Evolutionary conservation across 148 eudicot genomes (phyloP), one percentile per base, ranked within the genome.

Genomic region (Cornus kousa): DNA sequence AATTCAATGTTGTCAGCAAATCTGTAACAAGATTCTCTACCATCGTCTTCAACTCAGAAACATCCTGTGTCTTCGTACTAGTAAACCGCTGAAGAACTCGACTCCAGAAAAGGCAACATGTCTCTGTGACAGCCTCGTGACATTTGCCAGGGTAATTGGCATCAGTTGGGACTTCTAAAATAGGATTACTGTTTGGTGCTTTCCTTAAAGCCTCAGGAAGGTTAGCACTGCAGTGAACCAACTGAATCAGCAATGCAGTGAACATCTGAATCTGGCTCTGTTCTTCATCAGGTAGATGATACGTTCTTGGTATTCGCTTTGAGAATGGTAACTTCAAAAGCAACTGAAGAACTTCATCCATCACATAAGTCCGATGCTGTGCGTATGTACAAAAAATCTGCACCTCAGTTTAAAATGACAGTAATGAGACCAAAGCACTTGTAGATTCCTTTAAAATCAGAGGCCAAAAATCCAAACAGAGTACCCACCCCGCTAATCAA

Each of bases 211-310:
- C 81, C 74, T 94, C 95, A 28, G 99, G 99, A 82, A 92, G 95
- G 82, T 96, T 93, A 70, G 97, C 91, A 85, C 98, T 90, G 68
- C 89, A 91, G 80, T 91, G 97, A 77, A 93, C 90, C 86, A 96
- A 75, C 84, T 91, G 98, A 82, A 96, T 90, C 78, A 96, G 74
- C 76, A 96, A 84, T 79, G 98, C 94, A 77, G 97, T 82, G 74
- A 89, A 78, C 90, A 96, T 89, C 85, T 96, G 99, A 83, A 96
- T 93, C 84, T 93, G 97, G 87, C 83, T 93, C 89, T 96, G 99
- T 60, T 96, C 99, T 82, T 96, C 98, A 83, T 96, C 99, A 64
- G 94, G 89, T 78, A 96, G 88, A 87, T 90, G 98, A 88, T 90
- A 96, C 74, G 93, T 84, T 82, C 99, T 87, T 70, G 94, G 88